These are phyloP conservation scores for Aspergillus chevalieri DNA, from an alignment of 2,329 filamentous ascomycete genomes.

Conservation along the genomic window DNA sequence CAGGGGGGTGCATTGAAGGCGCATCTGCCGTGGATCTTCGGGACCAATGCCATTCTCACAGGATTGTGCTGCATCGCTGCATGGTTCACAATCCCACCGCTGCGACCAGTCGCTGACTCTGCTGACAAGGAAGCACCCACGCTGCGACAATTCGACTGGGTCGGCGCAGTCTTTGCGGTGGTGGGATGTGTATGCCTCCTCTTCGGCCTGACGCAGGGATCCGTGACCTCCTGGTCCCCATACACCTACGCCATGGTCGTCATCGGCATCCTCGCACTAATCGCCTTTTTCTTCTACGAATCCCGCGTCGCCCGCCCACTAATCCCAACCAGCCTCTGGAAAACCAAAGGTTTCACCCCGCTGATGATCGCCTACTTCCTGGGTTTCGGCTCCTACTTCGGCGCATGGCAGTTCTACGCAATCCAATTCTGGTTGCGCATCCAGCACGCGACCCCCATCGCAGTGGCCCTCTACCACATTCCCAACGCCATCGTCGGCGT, in stretches of 20 bases:
- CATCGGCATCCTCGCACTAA: constrained; percentile 42
- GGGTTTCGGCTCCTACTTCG: constrained; percentile 42
- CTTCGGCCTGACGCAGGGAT: constrained; percentile 51
- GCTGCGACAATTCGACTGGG: constrained; percentile 29
- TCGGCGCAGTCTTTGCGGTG: constrained; percentile 44
- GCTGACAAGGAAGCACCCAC: constrained; percentile 22
- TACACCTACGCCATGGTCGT: constrained; percentile 46
- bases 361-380: constrained; percentile 41
- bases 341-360: constrained; percentile 38
- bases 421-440: constrained; percentile 36
- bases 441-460: constrained; percentile 36
- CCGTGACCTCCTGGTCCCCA: constrained; percentile 44
- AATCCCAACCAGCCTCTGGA: constrained; percentile 41
- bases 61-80: constrained; percentile 33
- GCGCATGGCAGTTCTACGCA: constrained; percentile 36
- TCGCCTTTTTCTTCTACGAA: constrained; percentile 44
- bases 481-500: constrained; percentile 43
- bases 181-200: constrained; percentile 50
- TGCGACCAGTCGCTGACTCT: constrained; percentile 25
- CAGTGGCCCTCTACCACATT: constrained; percentile 40
- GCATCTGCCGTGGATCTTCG: constrained; percentile 41
- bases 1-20: constrained; percentile 38
- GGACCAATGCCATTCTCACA: constrained; percentile 37
- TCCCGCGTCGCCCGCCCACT: constrained; percentile 39
- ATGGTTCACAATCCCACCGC: constrained; percentile 34